Percentiles rank a stretch among this genome's conserved stretches.
Conservation (phyloP, 2,329 filamentous ascomycete species). For the Xylariaceae sp. region DNA sequence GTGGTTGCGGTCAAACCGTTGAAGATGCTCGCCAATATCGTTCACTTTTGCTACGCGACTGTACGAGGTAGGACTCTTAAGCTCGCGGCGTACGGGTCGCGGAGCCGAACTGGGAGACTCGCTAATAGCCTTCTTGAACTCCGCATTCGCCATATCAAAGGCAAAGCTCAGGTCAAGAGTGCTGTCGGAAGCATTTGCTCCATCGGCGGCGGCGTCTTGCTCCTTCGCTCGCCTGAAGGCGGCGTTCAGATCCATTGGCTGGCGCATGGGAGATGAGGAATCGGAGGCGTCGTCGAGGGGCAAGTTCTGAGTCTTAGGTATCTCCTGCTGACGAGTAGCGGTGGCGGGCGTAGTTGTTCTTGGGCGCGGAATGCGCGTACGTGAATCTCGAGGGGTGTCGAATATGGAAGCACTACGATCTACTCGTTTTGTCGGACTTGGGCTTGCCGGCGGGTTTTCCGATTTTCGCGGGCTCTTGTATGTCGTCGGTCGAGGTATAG, state of each 20-base stretch:
- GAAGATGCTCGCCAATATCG: slow-evolving; percentile 31
- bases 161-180: slow-evolving; percentile 25
- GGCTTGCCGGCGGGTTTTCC: slow-evolving; percentile 5
- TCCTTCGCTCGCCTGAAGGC: slow-evolving; percentile 28
- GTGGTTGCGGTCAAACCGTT: slow-evolving; percentile 31
- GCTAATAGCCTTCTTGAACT: slow-evolving; percentile 26
- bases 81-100: slow-evolving; percentile 25
- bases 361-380: slow-evolving; percentile 28
- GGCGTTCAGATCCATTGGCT: slow-evolving; percentile 26
- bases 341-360: slow-evolving; percentile 12
- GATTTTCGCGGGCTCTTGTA: slow-evolving; percentile 4
- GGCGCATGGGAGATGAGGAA: slow-evolving; percentile 26
- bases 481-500: slow-evolving; percentile 10
- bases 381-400: slow-evolving; percentile 17
- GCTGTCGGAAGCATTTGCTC: slow-evolving; percentile 20
- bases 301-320: background rate
- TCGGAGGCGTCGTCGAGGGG: slow-evolving; percentile 10
- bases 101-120: slow-evolving; percentile 32
- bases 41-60: slow-evolving; percentile 25
- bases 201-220: slow-evolving; percentile 22
- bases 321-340: slow-evolving; percentile 3
- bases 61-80: slow-evolving; percentile 13
- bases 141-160: slow-evolving; percentile 28
- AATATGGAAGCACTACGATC: slow-evolving; percentile 16
- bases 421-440: slow-evolving; percentile 8